Base-by-base conservation (phyloP, 2,329 filamentous ascomycete species). In the Pseudogymnoascus sp. region DNA sequence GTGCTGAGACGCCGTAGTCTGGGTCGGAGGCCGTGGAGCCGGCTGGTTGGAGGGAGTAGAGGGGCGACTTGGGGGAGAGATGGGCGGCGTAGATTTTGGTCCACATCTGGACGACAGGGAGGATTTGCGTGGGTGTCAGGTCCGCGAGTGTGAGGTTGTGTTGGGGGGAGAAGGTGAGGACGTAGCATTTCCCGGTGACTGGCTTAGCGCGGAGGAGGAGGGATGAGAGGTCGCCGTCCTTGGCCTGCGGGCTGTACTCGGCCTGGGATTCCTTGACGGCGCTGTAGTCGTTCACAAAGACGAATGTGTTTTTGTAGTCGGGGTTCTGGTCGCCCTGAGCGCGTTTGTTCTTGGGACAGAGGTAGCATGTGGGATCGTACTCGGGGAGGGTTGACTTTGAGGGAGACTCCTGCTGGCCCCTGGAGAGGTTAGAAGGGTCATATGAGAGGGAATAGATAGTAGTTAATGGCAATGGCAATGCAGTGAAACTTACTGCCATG, bases 211-310 rank as follows among this genome's bases (percentile, higher is more conserved):
- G 86, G 39, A 99, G 85, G 41, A 99, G 85, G 31, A 88, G 80
- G 6, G 87, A 87, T 61, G 90, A 87, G 36, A 93, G 80, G 70
- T 88, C 89, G 65, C 71, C 68, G 6, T 69, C 36, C 36, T 71
- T 64, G 16, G 57, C 66, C 31, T 71, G 68, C 10, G 68, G 79
- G 19, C 79, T 76, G 76, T 98, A 99, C 60, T 90, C 87, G 31
- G 88, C 87, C 76, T 99, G 95, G 67, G 90, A 83, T 77, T 97
- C 93, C 78, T 96, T 97, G 61, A 99, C 93, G 1, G 95, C 95
- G 72, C 92, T 96, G 77, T 95, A 99, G 76, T 99, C 95, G 73
- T 99, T 99, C 69, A 98, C 90, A 73, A 99, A 99, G 39, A 93
- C 89, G 74, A 96, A 98, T 0, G 92, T 96, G 72, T 85, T 85